These are phyloP conservation scores for Vanderwaltozyma polyspora DNA, from an alignment of 805 yeast genomes.

Conservation along the genomic window DNA sequence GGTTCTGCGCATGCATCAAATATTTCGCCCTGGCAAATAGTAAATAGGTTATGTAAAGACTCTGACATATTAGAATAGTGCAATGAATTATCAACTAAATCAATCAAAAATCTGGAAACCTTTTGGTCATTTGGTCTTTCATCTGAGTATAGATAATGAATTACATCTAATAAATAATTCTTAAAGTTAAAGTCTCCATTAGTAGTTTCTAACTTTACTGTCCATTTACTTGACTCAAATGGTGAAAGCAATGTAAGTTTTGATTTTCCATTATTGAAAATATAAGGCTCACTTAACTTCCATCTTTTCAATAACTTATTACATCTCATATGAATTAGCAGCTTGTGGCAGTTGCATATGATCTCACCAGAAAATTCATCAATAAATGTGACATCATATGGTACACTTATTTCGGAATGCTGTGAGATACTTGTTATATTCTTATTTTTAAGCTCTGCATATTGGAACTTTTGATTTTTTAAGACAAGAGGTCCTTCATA, in stretches of 20 bases:
- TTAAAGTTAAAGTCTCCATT: neutral
- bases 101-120: constrained; percentile 6
- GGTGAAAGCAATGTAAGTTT: neutral
- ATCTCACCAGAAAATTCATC: constrained; percentile 2
- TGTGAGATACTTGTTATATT: neutral
- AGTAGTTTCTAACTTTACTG: constrained; percentile 1
- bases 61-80: constrained; percentile 9
- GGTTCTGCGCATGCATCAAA: constrained; percentile 3
- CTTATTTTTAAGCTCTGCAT: neutral
- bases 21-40: too few species aligned
- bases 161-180: constrained; percentile 4
- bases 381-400: constrained; percentile 13
- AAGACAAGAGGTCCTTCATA: too few species aligned
- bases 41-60: constrained; percentile 3
- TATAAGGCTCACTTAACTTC: neutral
- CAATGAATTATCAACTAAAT: constrained; percentile 12
- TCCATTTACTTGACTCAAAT: constrained; percentile 1
- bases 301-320: constrained; percentile 5
- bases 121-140: constrained; percentile 7
- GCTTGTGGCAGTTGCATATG: constrained; percentile 17
- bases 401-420: neutral
- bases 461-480: too few species aligned
- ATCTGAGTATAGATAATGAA: constrained; percentile 21
- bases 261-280: constrained; percentile 4
- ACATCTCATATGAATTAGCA: constrained; percentile 13